These are phyloP conservation scores for Cyclotella kingstonii DNA, from an alignment of 108 stramenopile species.

Conservation along the genomic window DNA sequence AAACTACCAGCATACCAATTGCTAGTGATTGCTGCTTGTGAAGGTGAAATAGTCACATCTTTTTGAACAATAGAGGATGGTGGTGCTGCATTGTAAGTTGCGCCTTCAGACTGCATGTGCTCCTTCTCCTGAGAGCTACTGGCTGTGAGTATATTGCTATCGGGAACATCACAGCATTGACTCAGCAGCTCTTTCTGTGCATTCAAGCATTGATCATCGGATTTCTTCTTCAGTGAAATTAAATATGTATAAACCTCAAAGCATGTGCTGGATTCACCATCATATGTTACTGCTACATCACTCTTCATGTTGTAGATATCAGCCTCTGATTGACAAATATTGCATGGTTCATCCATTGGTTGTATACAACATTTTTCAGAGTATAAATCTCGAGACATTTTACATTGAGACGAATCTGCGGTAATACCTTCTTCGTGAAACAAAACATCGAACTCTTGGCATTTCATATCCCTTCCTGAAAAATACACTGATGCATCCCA, in stretches of 20 bases:
- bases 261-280: conserved; percentile 13
- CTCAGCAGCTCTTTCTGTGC: conserved; percentile 20
- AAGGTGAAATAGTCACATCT: too few relatives aligned
- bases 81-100: too few relatives aligned
- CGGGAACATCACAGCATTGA: conserved; percentile 19
- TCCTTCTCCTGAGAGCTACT: not conserved
- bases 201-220: conserved; percentile 18
- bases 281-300: conserved; percentile 16
- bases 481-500: conserved; percentile 26
- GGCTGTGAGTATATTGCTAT: not conserved
- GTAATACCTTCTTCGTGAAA: conserved; percentile 21
- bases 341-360: conserved; percentile 24
- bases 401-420: conserved; percentile 12
- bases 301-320: conserved; percentile 18
- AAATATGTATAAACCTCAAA: conserved; percentile 21
- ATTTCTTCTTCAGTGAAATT: conserved; percentile 20
- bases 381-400: conserved; percentile 28
- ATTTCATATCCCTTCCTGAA: conserved; percentile 18
- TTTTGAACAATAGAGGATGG: too few relatives aligned
- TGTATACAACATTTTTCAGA: conserved; percentile 21
- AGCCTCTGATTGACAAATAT: conserved; percentile 20
- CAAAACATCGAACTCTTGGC: conserved; percentile 26
- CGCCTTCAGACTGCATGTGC: not conserved
- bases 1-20: conserved; percentile 12
- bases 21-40: not conserved